A percentile compares a stretch with the other conserved stretches of the same genome.
Conservation (phyloP, 140 eudicot species). For the Bidens hawaiensis region DNA sequence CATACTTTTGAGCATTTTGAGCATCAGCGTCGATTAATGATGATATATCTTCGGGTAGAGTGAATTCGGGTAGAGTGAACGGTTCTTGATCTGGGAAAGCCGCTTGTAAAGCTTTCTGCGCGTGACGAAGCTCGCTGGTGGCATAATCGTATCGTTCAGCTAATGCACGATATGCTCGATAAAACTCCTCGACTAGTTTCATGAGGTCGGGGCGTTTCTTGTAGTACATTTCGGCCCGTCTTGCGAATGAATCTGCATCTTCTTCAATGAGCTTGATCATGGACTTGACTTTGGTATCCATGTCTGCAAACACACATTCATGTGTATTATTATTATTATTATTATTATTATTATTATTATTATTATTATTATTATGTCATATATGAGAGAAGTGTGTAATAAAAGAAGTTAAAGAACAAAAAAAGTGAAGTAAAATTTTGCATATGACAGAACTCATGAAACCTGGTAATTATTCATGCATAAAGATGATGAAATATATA, state of each 20-base stretch:
- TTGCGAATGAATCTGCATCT: conserved; percentile 99
- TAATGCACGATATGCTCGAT: conserved; percentile 97
- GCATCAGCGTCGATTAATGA: conserved; percentile 39
- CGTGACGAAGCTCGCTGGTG: conserved; percentile 91
- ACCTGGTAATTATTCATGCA: not conserved
- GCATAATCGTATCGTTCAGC: conserved; percentile 96
- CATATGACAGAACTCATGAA: too few species aligned
- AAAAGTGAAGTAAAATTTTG: too few species aligned
- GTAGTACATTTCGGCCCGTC: conserved; percentile 98
- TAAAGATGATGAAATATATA: not conserved
- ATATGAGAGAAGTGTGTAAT: not conserved
- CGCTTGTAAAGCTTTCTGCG: conserved; percentile 75
- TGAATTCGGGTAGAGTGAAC: conserved; percentile 39
- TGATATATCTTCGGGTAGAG: conserved; percentile 51
- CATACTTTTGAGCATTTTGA: conserved; percentile 32
- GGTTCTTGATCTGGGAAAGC: conserved; percentile 88
- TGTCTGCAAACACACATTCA: conserved; percentile 44
- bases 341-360: too few species aligned
- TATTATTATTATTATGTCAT: too few species aligned
- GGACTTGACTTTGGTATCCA: conserved; percentile 86
- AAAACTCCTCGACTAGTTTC: conserved; percentile 95
- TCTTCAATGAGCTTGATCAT: conserved; percentile 97
- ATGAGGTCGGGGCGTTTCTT: conserved; percentile 96
- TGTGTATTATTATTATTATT: not conserved
- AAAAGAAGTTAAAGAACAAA: not conserved